Percentiles rank a stretch among this genome's conserved stretches.
phyloP scores from a whole-genome alignment of 306 rosid genomes.

The Medicago truncatula region DNA sequence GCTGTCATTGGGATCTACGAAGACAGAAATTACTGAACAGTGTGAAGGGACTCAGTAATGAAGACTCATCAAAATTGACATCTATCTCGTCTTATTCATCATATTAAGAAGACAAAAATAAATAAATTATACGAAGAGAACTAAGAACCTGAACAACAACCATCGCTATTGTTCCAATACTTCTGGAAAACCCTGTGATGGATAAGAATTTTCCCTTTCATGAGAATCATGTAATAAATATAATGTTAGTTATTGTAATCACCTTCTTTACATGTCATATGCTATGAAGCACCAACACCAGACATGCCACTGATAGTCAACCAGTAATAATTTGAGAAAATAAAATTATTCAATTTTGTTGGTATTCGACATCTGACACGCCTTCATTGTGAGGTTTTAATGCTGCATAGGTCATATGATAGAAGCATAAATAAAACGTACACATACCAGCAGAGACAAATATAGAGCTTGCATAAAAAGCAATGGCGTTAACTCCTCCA shows the following conservation, averaged over 20 bases:
- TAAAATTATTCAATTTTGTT: neutral
- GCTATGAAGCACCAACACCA: neutral
- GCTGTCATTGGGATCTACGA: conserved; percentile 68
- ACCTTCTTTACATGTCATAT: neutral
- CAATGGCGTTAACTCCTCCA: conserved; percentile 82
- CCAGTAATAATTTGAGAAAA: neutral
- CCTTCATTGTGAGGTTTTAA: neutral
- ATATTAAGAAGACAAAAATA: conserved; percentile 21
- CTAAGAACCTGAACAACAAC: conserved; percentile 72
- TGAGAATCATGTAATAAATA: conserved; percentile 48
- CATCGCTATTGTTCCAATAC: conserved; percentile 77
- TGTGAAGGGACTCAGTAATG: conserved; percentile 24
- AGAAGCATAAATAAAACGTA: conserved; percentile 9
- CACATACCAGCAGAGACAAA: conserved; percentile 80
- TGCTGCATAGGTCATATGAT: neutral
- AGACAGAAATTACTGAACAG: conserved; percentile 23
- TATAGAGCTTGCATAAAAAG: conserved; percentile 78
- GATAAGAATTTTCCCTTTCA: conserved; percentile 31
- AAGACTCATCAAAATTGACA: conserved; percentile 2
- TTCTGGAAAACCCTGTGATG: conserved; percentile 74
- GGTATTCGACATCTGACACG: neutral
- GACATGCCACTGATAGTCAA: neutral
- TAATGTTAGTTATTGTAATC: neutral
- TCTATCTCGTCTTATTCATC: neutral
- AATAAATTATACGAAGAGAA: conserved; percentile 20